Conservation (phyloP, 2,329 filamentous ascomycete genomes). For the Biscogniauxia marginata region DNA sequence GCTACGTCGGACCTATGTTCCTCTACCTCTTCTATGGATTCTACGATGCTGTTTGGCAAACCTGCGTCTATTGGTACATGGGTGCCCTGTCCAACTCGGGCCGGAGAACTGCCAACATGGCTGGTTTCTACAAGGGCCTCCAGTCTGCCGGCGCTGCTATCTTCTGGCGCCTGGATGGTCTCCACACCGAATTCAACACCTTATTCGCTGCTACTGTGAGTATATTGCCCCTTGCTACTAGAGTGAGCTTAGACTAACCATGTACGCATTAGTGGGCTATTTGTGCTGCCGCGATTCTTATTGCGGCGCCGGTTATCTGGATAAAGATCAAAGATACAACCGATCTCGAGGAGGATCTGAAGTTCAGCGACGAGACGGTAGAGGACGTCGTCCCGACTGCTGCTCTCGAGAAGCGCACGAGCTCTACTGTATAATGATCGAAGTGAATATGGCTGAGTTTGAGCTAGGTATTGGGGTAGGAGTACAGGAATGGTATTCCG, state of each 20-base stretch:
- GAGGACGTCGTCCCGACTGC: slow-evolving; percentile 58
- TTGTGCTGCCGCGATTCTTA: slow-evolving; percentile 68
- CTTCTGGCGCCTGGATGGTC: slow-evolving; percentile 67
- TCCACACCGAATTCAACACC: slow-evolving; percentile 62
- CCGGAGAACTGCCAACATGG: slow-evolving; percentile 87
- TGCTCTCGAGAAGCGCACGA: slow-evolving; percentile 26
- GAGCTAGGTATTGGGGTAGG: background rate
- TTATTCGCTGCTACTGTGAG: slow-evolving; percentile 62
- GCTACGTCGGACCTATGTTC: slow-evolving; percentile 70
- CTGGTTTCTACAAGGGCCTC: slow-evolving; percentile 83
- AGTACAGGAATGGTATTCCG: background rate
- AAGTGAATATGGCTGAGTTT: background rate
- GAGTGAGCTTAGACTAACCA: slow-evolving; percentile 1
- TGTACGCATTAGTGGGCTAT: slow-evolving; percentile 65
- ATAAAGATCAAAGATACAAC: slow-evolving; percentile 79
- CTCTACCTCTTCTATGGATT: slow-evolving; percentile 56
- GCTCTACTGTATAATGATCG: background rate
- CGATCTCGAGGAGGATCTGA: slow-evolving; percentile 76
- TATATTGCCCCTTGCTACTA: slow-evolving; percentile 6
- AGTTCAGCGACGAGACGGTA: slow-evolving; percentile 79
- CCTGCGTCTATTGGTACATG: slow-evolving; percentile 93
- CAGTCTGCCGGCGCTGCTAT: slow-evolving; percentile 84
- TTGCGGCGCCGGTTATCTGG: slow-evolving; percentile 78
- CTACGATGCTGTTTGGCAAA: slow-evolving; percentile 83
- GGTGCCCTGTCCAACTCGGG: slow-evolving; percentile 89